phyloP scores from a whole-genome alignment of 331 rosid genomes.

The Spiraea crenata region DNA sequence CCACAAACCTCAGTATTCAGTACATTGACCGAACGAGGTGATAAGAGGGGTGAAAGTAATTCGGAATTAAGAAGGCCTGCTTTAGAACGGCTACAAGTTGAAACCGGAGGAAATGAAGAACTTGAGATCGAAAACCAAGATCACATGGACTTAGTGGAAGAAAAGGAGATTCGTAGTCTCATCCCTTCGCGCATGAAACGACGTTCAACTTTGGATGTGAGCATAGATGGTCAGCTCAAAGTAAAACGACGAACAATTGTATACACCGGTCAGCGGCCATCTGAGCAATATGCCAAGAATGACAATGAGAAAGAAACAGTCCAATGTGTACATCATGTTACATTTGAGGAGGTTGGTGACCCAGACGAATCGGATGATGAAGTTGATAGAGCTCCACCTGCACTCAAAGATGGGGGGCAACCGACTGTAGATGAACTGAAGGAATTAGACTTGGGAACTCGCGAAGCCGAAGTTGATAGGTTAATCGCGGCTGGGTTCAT shows the following conservation, averaged over 20 bases:
- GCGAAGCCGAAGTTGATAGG: too few relatives aligned
- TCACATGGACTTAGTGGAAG: too few relatives aligned
- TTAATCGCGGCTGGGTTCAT: too few relatives aligned
- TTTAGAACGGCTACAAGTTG: too few relatives aligned
- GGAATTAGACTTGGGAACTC: not conserved
- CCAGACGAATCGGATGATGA: not conserved
- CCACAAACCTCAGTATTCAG: too few relatives aligned
- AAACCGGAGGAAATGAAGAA: too few relatives aligned
- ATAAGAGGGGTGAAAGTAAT: too few relatives aligned
- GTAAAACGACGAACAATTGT: not conserved
- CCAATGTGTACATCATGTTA: not conserved
- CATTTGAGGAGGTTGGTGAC: too few relatives aligned
- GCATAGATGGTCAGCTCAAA: not conserved
- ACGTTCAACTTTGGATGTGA: not conserved
- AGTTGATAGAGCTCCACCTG: not conserved
- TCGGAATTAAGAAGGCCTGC: too few relatives aligned
- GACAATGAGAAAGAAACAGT: not conserved
- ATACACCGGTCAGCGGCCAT: fast-evolving
- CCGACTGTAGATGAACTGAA: not conserved
- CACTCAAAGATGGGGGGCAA: not conserved
- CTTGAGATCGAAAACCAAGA: too few relatives aligned
- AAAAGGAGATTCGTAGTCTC: too few relatives aligned
- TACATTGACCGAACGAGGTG: fast-evolving
- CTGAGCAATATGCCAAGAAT: too few relatives aligned
- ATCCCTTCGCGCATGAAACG: not conserved